A percentile compares a stretch with the other conserved stretches of the same genome.
These are phyloP conservation scores for Penicillium sp. DNA, from an alignment of 2,329 filamentous ascomycete species.

Conservation along the genomic window DNA sequence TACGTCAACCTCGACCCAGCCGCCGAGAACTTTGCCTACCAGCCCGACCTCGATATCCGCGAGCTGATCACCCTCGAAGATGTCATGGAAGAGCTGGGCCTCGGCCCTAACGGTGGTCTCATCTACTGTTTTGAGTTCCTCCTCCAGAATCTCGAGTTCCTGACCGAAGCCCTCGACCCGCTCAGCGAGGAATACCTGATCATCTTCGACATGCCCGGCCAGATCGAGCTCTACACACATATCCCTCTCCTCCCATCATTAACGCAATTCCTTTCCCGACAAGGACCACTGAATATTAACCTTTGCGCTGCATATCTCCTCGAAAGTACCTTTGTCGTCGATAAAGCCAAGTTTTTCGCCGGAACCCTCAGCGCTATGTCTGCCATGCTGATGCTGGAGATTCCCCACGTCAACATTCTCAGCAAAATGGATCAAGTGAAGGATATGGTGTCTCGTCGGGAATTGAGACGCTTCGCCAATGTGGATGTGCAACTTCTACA, in stretches of 20 bases:
- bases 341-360: slow-evolving; percentile 96
- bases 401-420: slow-evolving; percentile 94
- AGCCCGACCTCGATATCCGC: slow-evolving; percentile 93
- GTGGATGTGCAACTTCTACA: slow-evolving; percentile 83
- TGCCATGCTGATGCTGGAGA: slow-evolving; percentile 97
- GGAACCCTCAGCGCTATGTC: slow-evolving; percentile 97
- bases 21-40: slow-evolving; percentile 88
- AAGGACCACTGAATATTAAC: slow-evolving; percentile 83
- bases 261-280: slow-evolving; percentile 77
- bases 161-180: slow-evolving; percentile 81
- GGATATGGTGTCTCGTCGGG: slow-evolving; percentile 82
- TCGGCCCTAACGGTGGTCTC: slow-evolving; percentile 89
- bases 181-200: slow-evolving; percentile 95
- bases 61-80: slow-evolving; percentile 92
- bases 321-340: slow-evolving; percentile 93
- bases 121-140: slow-evolving; percentile 98
- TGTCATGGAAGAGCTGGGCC: slow-evolving; percentile 92
- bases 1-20: slow-evolving; percentile 99
- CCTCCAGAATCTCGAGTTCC: slow-evolving; percentile 90
- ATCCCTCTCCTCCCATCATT: slow-evolving; percentile 88
- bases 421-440: slow-evolving; percentile 98
- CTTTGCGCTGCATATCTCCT: slow-evolving; percentile 94
- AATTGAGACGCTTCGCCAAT: slow-evolving; percentile 87
- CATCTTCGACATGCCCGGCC: slow-evolving; percentile 97
- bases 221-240: slow-evolving; percentile 98